Base-by-base conservation (phyloP, 768 basidiomycete species). In the Calocera viscosa region DNA sequence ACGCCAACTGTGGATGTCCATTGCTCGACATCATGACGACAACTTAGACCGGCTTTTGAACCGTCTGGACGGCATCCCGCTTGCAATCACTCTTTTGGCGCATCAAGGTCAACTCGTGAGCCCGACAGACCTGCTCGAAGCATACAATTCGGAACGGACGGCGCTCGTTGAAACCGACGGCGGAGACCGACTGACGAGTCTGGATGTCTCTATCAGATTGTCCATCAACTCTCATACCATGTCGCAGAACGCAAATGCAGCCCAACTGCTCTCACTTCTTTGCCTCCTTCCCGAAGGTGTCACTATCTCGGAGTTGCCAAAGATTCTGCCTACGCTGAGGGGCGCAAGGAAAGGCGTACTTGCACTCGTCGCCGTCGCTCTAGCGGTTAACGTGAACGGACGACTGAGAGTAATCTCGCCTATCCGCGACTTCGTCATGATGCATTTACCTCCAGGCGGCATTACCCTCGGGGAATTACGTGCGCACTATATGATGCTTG, bases 261-360 rank as follows among this genome's bases (percentile, higher is more conserved):
- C 68, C 19, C 63, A 39, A 3, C 70, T 76, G 12, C 71, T 75
- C 60, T 63, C 68, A 41, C 65, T 72, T 16, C 67, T 76, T 1
- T 68, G 73, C 47, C 64, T 74, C 60, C 70, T 76, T 14, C 75
- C 75, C 0, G 70, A 66, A 10, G 74, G 75, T 1, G 71, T 72
- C 11, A 66, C 65, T 53, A 11, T 24, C 22, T 32, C 19, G 17
- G 11, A 19, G 39, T 34, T 49, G 12, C 49, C 49, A 8, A 16
- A 49, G 14, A 49, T 49, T 10, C 22, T 49, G 8, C 49, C 49
- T 8, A 11, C 49, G 14, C 8, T 49, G 14, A 49, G 10, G 24
- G 11, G 22, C 10, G 12, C 10, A n/a, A 49, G 12, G 49, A 49
- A 26, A 10, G 24, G 11, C 11, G 24, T 24, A 8, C 10, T 26